Percentiles rank a stretch among this genome's conserved stretches.
Conservation (phyloP, 2,329 filamentous ascomycete species). For the Tricladium varicosporioides region DNA sequence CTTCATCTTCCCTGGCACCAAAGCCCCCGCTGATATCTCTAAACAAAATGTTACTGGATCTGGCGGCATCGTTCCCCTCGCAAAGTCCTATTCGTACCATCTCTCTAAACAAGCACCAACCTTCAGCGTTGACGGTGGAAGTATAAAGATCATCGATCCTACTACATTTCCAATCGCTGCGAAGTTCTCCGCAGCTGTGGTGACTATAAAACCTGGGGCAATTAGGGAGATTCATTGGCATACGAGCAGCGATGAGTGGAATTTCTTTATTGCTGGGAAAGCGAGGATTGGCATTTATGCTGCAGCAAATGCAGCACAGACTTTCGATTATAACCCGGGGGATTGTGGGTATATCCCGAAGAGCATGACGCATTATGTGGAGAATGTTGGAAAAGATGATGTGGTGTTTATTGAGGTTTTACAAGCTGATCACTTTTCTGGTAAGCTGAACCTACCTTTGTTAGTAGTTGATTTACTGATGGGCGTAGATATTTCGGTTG, state of each 20-base stretch:
- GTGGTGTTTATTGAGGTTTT: constrained; percentile 77
- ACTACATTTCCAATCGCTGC: constrained; percentile 72
- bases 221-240: constrained; percentile 70
- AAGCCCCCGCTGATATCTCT: constrained; percentile 44
- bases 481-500: constrained; percentile 38
- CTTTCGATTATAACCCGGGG: constrained; percentile 73
- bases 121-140: constrained; percentile 68
- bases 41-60: constrained; percentile 47
- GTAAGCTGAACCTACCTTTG: constrained; percentile 8
- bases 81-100: constrained; percentile 47
- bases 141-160: constrained; percentile 74
- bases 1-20: constrained; percentile 53
- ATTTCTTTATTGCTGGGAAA: constrained; percentile 71
- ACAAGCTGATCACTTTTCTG: constrained; percentile 61
- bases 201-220: constrained; percentile 60
- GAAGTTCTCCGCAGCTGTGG: constrained; percentile 70
- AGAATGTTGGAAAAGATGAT: constrained; percentile 76
- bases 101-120: constrained; percentile 63
- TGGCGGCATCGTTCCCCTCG: constrained; percentile 40
- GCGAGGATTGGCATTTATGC: constrained; percentile 75
- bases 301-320: constrained; percentile 65
- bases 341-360: constrained; percentile 75
- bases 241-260: constrained; percentile 76
- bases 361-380: constrained; percentile 79
- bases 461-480: constrained; percentile 19